Conservation (phyloP, 805 yeast species). For the Wickerhamomyces kurtzmanii region DNA sequence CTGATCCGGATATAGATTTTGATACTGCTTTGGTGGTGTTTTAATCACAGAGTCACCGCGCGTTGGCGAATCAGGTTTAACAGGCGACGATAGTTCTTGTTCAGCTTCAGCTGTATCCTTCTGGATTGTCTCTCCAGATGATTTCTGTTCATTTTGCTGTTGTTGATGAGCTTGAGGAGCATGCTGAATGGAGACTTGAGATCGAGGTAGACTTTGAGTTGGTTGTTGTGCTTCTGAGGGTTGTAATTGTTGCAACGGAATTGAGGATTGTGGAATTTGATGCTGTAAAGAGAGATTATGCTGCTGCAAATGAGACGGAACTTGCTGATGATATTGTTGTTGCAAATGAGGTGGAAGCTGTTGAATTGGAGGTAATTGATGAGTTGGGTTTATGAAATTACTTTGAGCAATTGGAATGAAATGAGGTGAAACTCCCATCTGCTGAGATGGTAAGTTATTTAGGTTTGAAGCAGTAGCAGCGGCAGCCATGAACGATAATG, state of each 20-base stretch:
- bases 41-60: not conserved
- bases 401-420: not conserved
- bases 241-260: constrained; percentile 1
- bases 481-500: constrained; percentile 8
- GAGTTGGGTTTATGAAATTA: not conserved
- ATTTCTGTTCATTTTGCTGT: constrained; percentile 12
- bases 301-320: constrained; percentile 2
- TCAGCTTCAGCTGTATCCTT: not conserved
- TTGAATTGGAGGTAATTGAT: constrained; percentile 1
- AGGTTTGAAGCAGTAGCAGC: constrained; percentile 5
- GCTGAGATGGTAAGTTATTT: constrained; percentile 1
- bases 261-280: not conserved
- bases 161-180: constrained; percentile 6
- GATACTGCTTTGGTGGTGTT: constrained; percentile 8
- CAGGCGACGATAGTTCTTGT: constrained; percentile 10
- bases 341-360: constrained; percentile 1
- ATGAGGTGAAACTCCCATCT: constrained; percentile 3
- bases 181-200: constrained; percentile 10
- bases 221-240: constrained; percentile 2
- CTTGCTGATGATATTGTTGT: constrained; percentile 1
- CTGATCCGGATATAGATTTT: not conserved
- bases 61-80: constrained; percentile 2
- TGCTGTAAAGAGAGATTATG: constrained; percentile 2
- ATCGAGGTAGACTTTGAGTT: not conserved
- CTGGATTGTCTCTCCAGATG: constrained; percentile 1